Evolutionary conservation across 768 basidiomycete species (phyloP), one percentile per base, ranked within the genome.

Genomic region (Termitomyces titanicus): DNA sequence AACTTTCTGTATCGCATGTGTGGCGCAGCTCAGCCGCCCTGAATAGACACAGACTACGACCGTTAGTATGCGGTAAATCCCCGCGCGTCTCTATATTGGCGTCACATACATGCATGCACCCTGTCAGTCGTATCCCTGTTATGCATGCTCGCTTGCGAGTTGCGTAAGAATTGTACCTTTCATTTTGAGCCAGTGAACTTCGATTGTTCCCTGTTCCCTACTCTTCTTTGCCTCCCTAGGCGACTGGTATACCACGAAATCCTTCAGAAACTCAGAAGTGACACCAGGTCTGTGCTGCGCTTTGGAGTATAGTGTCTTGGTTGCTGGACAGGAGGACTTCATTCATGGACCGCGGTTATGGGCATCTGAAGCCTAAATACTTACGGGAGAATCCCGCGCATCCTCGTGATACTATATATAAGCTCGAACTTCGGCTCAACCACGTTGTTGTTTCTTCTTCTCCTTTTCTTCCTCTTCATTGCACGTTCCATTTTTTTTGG

Each of bases 331-430:
- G 35, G 34, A 51, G 37, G 37, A 51, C 38, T 29, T n/a, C 27
- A 42, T 51, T 51, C n/a, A 20, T n/a, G 20, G 38, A 12, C 39
- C 18, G n/a, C 37, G 22, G 25, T 22, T 35, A 47, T 20, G 45
- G 47, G 15, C 47, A 59, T 39, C 53, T 25, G 42, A 59, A 52
- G 47, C 51, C 55, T 59, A 46, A 49, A 43, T 25, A n/a, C n/a
- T n/a, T n/a, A 38, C 49, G 49, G 55, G 55, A 56, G 55, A 56
- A 51, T 35, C 55, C 49, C 47, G 35, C 18, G 46, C 31, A 51
- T 50, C 43, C 55, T 45, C 55, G 55, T 56, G 55, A 56, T 56
- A 39, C 42, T 51, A 56, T 9, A 4, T 56, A 51, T 45, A 56
- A 51, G 20, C 33, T 49, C 24, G 33, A 12, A 29, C 29, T 52